These are phyloP conservation scores for Fomitiporia mediterranea DNA, from an alignment of 1,284 basidiomycete species.

Conservation along the genomic window DNA sequence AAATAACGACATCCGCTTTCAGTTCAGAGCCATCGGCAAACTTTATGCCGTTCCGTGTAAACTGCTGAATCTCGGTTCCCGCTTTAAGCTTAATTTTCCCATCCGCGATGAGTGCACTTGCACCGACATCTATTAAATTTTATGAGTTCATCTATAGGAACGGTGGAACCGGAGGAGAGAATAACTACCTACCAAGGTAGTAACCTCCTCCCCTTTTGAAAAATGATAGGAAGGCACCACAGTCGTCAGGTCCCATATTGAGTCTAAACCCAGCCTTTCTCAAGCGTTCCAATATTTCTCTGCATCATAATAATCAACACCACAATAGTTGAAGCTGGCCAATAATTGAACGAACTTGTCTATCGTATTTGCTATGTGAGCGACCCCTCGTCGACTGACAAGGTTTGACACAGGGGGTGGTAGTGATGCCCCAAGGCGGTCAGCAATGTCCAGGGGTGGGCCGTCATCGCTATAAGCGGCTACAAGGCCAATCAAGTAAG, in stretches of 20 bases:
- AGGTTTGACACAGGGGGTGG: constrained; percentile 30
- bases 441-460: constrained; percentile 30
- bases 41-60: constrained; percentile 33
- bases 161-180: no score
- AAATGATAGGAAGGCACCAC: constrained; percentile 35
- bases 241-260: constrained; percentile 34
- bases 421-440: constrained; percentile 29
- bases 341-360: constrained; percentile 20
- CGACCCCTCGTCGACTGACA: constrained; percentile 29
- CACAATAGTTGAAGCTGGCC: background rate
- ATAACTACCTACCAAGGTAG: constrained; percentile 33
- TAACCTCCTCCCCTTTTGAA: constrained; percentile 37
- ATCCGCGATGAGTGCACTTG: constrained; percentile 35
- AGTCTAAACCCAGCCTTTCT: constrained; percentile 42
- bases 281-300: constrained; percentile 37
- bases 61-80: constrained; percentile 34
- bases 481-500: constrained; percentile 5
- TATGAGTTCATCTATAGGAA: background rate
- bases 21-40: constrained; percentile 41
- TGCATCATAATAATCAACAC: constrained; percentile 9
- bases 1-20: constrained; percentile 44
- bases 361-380: constrained; percentile 22
- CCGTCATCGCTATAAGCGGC: constrained; percentile 31
- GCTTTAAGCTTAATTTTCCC: constrained; percentile 44
- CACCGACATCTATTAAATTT: constrained; percentile 32